Evolutionary conservation across 1,139 yeast genomes (phyloP).

Genomic region (Pichia sp.): DNA sequence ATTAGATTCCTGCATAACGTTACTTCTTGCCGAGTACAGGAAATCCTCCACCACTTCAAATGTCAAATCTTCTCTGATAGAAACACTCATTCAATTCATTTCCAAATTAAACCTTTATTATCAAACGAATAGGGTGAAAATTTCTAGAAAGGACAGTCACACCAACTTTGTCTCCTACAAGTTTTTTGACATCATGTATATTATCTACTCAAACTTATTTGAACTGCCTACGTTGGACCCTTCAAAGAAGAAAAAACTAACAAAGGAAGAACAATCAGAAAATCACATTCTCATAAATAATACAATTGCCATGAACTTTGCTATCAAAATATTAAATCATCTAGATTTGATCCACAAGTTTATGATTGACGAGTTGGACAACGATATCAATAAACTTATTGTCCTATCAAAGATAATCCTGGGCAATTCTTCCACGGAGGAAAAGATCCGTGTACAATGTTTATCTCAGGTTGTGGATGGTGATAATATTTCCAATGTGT

Average conservation of each 20-base stretch:
- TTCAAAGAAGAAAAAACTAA: conserved; percentile 9
- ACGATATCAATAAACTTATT: conserved; percentile 31
- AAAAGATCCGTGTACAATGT: conserved; percentile 20
- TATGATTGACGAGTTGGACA: conserved; percentile 29
- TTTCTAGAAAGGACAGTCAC: conserved; percentile 19
- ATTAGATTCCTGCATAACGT: conserved; percentile 23
- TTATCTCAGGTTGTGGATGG: conserved; percentile 17
- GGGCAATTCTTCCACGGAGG: conserved; percentile 16
- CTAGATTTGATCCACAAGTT: conserved; percentile 27
- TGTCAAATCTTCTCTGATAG: conserved; percentile 28
- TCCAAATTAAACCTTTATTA: conserved; percentile 30
- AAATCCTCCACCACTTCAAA: conserved; percentile 15
- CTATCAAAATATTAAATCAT: conserved; percentile 25
- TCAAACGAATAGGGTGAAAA: conserved; percentile 26
- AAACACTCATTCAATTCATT: conserved; percentile 28
- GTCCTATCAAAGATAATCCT: conserved; percentile 26
- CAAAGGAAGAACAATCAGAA: conserved; percentile 17
- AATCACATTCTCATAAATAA: conserved; percentile 14
- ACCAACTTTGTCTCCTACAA: conserved; percentile 29
- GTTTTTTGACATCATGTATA: conserved; percentile 27
- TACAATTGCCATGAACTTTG: conserved; percentile 20
- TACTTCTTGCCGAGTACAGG: conserved; percentile 25
- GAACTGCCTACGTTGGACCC: conserved; percentile 15
- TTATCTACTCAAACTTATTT: conserved; percentile 25
- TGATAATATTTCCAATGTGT: conserved; percentile 19